phyloP scores from a whole-genome alignment of 2,329 filamentous ascomycete species.

The Beauveria scarabaeidicola region DNA sequence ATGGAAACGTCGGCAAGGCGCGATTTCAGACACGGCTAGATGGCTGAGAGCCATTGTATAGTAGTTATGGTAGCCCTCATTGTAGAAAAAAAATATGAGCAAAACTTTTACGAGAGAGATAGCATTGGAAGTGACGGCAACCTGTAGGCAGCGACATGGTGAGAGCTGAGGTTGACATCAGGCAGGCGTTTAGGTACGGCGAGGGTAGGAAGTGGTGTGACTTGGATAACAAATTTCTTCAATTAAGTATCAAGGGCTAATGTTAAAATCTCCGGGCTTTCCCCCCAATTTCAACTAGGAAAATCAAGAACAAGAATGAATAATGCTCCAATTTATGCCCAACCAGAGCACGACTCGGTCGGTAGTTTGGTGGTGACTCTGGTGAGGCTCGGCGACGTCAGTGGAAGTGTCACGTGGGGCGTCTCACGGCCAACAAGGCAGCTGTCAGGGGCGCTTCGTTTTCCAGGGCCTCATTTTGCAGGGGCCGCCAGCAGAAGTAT shows the following conservation, averaged over 20 bases:
- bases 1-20: constrained; percentile 4
- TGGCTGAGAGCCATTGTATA: constrained; percentile 21
- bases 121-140: not conserved
- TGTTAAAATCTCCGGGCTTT: too few species aligned
- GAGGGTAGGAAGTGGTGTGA: not conserved
- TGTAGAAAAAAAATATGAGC: constrained; percentile 22
- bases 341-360: not conserved
- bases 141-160: not conserved
- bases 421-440: constrained; percentile 22
- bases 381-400: constrained; percentile 8
- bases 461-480: not conserved
- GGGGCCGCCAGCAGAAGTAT: not conserved
- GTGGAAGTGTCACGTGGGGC: constrained; percentile 22
- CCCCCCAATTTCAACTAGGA: too few species aligned
- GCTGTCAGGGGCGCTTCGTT: not conserved
- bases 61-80: constrained; percentile 21
- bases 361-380: not conserved
- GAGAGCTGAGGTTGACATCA: not conserved
- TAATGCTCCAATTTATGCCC: not conserved
- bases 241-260: not conserved
- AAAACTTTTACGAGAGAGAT: constrained; percentile 9
- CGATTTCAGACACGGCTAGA: not conserved
- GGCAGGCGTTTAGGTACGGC: not conserved
- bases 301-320: not conserved
- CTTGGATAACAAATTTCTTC: too few species aligned